Evolutionary conservation across 148 eudicot species (phyloP).

Genomic region (Agrostemma githago): DNA sequence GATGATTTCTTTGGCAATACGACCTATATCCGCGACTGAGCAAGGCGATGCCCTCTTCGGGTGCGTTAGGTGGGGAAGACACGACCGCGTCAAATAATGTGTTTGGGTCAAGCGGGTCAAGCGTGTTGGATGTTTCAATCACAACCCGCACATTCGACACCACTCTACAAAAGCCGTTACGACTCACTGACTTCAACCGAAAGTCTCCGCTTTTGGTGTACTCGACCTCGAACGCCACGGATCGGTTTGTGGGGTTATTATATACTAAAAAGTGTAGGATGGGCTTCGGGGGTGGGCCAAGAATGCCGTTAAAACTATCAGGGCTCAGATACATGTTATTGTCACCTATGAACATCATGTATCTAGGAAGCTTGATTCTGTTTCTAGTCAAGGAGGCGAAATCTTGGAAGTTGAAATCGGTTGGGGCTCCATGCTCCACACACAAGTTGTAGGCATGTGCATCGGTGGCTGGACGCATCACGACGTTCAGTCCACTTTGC

Average conservation of each 20-base stretch:
- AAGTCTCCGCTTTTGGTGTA: background rate
- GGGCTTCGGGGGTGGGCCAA: background rate
- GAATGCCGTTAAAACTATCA: background rate
- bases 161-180: background rate
- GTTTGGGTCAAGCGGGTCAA: background rate
- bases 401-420: background rate
- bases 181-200: background rate
- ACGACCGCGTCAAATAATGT: background rate
- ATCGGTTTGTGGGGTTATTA: background rate
- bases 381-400: background rate
- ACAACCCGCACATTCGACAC: background rate
- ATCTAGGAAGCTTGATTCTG: background rate
- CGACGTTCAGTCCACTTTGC: background rate
- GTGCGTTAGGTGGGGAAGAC: slow-evolving; percentile 2
- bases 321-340: background rate
- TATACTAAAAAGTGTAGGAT: background rate
- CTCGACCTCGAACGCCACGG: background rate
- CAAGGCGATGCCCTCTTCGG: background rate
- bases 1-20: too few species aligned
- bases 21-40: too few species aligned
- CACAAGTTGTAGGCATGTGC: background rate
- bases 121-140: background rate
- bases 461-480: background rate
- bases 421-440: background rate
- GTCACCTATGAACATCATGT: background rate